A percentile compares a stretch with the other conserved stretches of the same genome.
phyloP scores from a whole-genome alignment of 352 stramenopile genomes.

The Blastocystis sp. region DNA sequence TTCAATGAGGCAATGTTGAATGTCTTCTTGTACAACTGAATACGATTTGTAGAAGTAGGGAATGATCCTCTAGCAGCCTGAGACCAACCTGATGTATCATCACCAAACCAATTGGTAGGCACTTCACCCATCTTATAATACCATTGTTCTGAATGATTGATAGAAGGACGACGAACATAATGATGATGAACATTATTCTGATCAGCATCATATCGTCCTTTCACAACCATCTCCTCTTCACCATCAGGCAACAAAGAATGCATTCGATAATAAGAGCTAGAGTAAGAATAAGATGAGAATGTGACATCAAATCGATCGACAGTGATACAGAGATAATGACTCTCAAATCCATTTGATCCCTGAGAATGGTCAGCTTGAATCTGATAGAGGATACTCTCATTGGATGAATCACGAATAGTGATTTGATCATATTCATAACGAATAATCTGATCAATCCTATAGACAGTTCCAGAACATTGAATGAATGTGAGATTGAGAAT shows the following conservation, averaged over 20 bases:
- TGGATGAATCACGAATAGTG: background rate
- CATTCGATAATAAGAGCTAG: background rate
- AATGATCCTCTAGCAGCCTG: background rate
- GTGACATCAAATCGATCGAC: background rate
- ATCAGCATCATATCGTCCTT: background rate
- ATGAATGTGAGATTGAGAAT: background rate
- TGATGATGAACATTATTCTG: background rate
- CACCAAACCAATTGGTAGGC: background rate
- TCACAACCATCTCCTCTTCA: background rate
- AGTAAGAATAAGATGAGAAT: background rate
- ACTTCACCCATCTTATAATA: slow-evolving; percentile 31
- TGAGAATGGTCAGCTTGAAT: background rate
- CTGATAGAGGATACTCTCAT: background rate
- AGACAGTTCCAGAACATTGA: background rate
- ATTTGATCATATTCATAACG: background rate
- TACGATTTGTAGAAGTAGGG: background rate
- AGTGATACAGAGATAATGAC: background rate
- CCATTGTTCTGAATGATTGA: background rate
- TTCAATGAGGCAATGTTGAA: too few species aligned
- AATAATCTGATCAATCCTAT: background rate
- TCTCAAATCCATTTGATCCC: background rate
- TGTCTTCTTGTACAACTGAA: slow-evolving; percentile 21
- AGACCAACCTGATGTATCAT: background rate
- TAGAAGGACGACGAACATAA: background rate
- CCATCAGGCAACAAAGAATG: background rate